These are phyloP conservation scores for Lichenothelia convexa DNA, from an alignment of 495 filamentous ascomycete genomes.

Conservation along the genomic window DNA sequence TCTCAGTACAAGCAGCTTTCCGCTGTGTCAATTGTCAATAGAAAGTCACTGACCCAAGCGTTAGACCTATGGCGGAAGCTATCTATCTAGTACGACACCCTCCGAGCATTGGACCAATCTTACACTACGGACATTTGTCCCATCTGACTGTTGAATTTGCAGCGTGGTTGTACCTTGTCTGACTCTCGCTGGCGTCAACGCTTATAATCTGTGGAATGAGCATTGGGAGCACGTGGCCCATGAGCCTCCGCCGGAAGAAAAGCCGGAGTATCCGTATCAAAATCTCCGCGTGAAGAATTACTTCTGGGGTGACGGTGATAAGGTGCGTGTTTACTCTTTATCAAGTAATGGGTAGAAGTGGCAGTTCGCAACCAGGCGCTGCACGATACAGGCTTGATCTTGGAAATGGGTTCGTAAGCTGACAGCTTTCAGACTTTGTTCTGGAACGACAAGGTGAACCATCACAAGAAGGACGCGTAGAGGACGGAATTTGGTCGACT, in stretches of 20 bases:
- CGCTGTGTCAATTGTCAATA: not conserved
- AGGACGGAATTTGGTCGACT: no score
- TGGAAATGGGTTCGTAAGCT: no score
- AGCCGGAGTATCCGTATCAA: constrained; percentile 78
- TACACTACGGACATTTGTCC: no score
- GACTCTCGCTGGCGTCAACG: constrained; percentile 52
- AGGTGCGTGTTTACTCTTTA: no score
- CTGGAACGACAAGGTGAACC: constrained; percentile 92
- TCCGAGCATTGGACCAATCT: no score
- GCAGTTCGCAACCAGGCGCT: no score
- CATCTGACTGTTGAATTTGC: no score
- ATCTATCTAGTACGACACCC: constrained; percentile 59
- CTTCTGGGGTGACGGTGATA: constrained; percentile 83
- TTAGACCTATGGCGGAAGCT: constrained; percentile 87
- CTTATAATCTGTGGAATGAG: constrained; percentile 77
- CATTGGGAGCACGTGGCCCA: constrained; percentile 93
- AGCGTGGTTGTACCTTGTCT: constrained; percentile 55
- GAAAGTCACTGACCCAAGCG: not conserved
- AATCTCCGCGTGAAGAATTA: constrained; percentile 84
- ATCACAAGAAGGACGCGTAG: constrained; percentile 78
- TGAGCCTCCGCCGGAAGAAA: constrained; percentile 72
- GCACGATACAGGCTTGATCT: no score
- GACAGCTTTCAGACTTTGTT: constrained; percentile 17
- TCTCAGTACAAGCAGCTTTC: not conserved
- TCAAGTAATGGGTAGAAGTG: no score